Evolutionary conservation across 805 yeast species (phyloP).

Genomic region (Lipomyces japonicus): DNA sequence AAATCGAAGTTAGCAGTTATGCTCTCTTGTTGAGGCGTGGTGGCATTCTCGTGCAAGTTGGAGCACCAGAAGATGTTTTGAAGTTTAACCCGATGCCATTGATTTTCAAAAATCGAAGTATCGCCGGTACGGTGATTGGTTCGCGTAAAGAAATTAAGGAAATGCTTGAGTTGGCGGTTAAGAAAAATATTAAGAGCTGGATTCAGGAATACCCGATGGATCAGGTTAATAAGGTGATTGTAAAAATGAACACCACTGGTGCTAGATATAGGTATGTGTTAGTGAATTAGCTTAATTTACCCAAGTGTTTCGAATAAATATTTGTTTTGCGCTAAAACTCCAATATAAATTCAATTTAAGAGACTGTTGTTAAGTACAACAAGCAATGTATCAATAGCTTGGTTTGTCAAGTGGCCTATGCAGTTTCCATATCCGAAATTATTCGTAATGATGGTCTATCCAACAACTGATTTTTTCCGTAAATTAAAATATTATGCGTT

Average conservation of each 20-base stretch:
- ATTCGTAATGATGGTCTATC: too few relatives aligned
- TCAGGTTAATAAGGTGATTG: conserved; percentile 29
- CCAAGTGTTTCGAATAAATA: too few relatives aligned
- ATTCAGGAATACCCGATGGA: conserved; percentile 15
- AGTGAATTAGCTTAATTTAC: too few relatives aligned
- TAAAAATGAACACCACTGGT: background rate
- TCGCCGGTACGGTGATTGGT: conserved; percentile 55
- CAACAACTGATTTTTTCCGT: too few relatives aligned
- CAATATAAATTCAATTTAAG: too few relatives aligned
- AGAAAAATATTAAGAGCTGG: conserved; percentile 37
- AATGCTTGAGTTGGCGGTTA: conserved; percentile 60
- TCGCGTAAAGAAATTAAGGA: conserved; percentile 60
- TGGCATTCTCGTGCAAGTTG: conserved; percentile 58
- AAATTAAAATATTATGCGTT: too few relatives aligned
- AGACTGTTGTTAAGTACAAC: too few relatives aligned
- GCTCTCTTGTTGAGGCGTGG: conserved; percentile 51
- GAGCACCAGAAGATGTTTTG: conserved; percentile 46
- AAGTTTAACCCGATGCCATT: conserved; percentile 10
- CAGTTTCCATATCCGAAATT: too few relatives aligned
- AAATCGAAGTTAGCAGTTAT: conserved; percentile 40
- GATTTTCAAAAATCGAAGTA: conserved; percentile 5
- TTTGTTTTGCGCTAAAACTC: too few relatives aligned
- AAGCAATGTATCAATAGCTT: too few relatives aligned
- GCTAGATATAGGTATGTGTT: conserved; percentile 8
- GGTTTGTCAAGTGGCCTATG: too few relatives aligned